These are phyloP conservation scores for Jasminum sambac DNA, from an alignment of 257 asterid species.

Conservation along the genomic window DNA sequence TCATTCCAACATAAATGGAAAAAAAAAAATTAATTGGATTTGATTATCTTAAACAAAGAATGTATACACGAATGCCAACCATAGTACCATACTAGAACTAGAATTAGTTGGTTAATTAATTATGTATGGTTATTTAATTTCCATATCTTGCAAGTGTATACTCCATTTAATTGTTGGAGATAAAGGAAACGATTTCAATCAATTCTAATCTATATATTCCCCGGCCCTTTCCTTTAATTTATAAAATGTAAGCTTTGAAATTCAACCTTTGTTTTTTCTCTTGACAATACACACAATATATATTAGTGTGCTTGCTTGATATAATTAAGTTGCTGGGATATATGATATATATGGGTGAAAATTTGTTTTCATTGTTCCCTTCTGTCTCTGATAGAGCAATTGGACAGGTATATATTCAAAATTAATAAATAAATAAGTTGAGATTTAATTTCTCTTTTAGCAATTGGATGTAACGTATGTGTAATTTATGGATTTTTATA, in stretches of 20 bases:
- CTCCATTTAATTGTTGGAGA: too few species aligned
- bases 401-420: conserved; percentile 21
- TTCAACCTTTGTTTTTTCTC: not conserved
- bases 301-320: not conserved
- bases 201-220: not conserved
- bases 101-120: too few species aligned
- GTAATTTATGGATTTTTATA: not conserved
- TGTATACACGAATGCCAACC: too few species aligned
- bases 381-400: conserved; percentile 23
- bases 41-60: not conserved
- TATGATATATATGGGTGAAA: conserved; percentile 35
- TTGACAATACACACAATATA: not conserved
- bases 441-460: not conserved
- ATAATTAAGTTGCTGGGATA: not conserved
- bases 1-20: not conserved
- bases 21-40: not conserved
- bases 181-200: too few species aligned
- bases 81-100: too few species aligned
- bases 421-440: too few species aligned
- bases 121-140: not conserved
- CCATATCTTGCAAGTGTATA: too few species aligned
- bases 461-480: not conserved
- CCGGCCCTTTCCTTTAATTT: not conserved
- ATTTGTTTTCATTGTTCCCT: conserved; percentile 14
- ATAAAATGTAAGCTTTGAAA: conserved; percentile 10